Evolutionary conservation across 2,329 filamentous ascomycete genomes (phyloP), one percentile per base, ranked within the genome.

Genomic region (Hypoxylon sp.): DNA sequence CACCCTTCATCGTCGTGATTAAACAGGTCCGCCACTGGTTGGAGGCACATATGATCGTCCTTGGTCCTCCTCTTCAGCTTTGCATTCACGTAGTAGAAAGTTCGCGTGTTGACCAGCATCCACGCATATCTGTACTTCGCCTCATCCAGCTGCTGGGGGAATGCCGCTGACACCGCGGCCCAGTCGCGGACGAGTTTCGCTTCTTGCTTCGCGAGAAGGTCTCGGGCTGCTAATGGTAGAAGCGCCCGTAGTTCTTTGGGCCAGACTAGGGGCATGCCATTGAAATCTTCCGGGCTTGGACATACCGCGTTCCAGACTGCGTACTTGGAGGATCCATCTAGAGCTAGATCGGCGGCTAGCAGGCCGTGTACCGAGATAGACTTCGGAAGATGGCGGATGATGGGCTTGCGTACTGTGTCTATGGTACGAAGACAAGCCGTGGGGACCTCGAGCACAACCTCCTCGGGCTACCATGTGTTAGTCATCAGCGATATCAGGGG

Each of bases 21-120:
- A 82, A 93, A 91, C 61, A 92, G 87, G 77, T 94, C 92, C 1
- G 91, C 88, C 37, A 92, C 89, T 0, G 92, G 92, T 77, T 90
- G 90, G 71, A 93, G 84, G 8, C 88, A 88, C 82, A 93, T 88
- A 74, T 87, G 87, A 72, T 92, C 91, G 71, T 86, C 78, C 73
- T 79, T 74, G 1, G 37, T 32, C 72, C 81, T 77, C 68, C 78
- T 73, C 75, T 83, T 79, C 67, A 86, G 83, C 39, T 78, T 79
- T 2, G 83, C 76, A 44, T 81, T 83, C 31, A 81, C 78, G 77
- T 87, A 87, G 79, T 89, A 90, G 73, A 90, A 90, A 0, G 86
- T 88, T 67, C 88, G 84, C 15, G 88, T 89, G 77, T 89, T 90
- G 68, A 89, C 84, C 10, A 90, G 80, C 17, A 88, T 79, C 87